These are phyloP conservation scores for Tetracentron sinense DNA, from an alignment of 164 flowering plant genomes.

Conservation along the genomic window DNA sequence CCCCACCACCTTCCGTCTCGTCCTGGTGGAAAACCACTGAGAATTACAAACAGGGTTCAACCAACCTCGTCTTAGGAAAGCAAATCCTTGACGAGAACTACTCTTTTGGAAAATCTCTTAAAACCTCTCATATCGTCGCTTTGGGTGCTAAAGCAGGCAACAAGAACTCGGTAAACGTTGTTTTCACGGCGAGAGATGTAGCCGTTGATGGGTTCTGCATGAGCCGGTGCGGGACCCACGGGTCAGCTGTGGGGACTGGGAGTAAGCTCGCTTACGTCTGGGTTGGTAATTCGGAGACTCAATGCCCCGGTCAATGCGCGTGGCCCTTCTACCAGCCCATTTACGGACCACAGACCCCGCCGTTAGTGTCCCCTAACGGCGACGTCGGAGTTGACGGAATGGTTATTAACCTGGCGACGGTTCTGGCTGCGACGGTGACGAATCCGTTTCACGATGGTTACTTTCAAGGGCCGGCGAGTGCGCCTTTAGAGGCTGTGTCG, in stretches of 20 bases:
- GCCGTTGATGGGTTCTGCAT: conserved; percentile 50
- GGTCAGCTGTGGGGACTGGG: conserved; percentile 22
- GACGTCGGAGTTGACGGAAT: conserved; percentile 88
- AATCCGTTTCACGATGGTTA: conserved; percentile 70
- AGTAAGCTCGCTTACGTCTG: conserved; percentile 45
- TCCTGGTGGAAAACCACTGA: conserved; percentile 68
- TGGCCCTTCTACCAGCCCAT: too few species aligned
- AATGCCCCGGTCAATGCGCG: too few species aligned
- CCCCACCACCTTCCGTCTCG: conserved; percentile 46
- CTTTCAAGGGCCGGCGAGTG: conserved; percentile 62
- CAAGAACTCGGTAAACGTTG: conserved; percentile 30
- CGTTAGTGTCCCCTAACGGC: conserved; percentile 69
- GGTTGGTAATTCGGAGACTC: conserved; percentile 81
- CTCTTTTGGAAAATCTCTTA: conserved; percentile 54
- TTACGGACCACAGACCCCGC: conserved; percentile 78
- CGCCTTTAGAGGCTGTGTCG: conserved; percentile 76
- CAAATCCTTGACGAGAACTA: conserved; percentile 43
- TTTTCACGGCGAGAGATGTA: conserved; percentile 64
- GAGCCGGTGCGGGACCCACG: conserved; percentile 51
- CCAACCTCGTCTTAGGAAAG: conserved; percentile 37
- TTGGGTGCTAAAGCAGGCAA: conserved; percentile 29
- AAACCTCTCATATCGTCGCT: conserved; percentile 24
- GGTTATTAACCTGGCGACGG: conserved; percentile 72
- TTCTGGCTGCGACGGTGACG: conserved; percentile 71
- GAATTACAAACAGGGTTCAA: conserved; percentile 45